Evolutionary conservation across 2,329 filamentous ascomycete genomes (phyloP), one percentile per base, ranked within the genome.

Genomic region (Colletotrichum sp.): DNA sequence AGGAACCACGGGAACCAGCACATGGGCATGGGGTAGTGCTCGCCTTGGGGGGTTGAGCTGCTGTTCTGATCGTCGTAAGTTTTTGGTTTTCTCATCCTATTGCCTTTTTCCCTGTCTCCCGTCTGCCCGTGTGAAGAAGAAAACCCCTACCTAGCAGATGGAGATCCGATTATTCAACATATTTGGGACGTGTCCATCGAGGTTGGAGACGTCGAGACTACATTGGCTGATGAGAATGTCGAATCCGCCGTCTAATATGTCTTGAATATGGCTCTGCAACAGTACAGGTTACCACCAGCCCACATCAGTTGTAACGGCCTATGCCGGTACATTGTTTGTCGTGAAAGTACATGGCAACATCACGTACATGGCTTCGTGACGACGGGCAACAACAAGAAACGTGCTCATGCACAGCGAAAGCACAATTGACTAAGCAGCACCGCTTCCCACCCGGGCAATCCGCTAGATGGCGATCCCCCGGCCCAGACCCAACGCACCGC

Each of bases 391-490:
- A 16, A 63, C 28, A 21, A 38, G 71, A 63, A 73, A 69, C 56
- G 43, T 48, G 18, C 64, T 69, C 14, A 69, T 73, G 65, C 56
- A 65, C 32, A 38, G 36, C n/a, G n/a, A 36, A 36, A 24, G 43
- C 55, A 12, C 68, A 28, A 10, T 71, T 26, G 66, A 43, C 65
- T 52, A 71, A 61, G 71, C 48, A 38, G 18, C 21, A 34, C n/a
- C 18, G 64, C 48, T 67, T 67, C 13, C 28, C 16, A 24, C 26
- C 10, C 14, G 4, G 43, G 4, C 24, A 63, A 55, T 61, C 24
- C 72, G 72, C 68, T 71, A 61, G 61, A 32, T 66, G 72, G 48
- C 61, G 67, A 71, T 66, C 34, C 67, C 71, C 71, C 66, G 28
- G 71, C 71, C 66, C 34, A 66, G 61, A 52, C 58, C 66, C n/a